Base-by-base conservation (phyloP, 345 rosid species). In the Clausena lansium region DNA sequence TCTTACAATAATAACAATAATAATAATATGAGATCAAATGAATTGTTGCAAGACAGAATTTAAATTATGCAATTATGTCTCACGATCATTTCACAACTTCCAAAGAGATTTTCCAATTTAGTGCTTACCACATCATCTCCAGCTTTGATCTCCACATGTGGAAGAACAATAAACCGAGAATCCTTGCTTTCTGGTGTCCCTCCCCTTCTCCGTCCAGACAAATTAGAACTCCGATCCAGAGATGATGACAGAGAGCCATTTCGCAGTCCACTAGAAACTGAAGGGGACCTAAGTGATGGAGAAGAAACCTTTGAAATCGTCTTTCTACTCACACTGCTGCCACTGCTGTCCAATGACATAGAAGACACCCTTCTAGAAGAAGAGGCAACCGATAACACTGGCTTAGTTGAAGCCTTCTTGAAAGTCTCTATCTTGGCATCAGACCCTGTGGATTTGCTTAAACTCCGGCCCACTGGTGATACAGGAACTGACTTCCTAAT, bases 111-210 rank as follows among this genome's bases (percentile, higher is more conserved):
- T 59, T 38, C n/a, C 30, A 70, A 38, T 9, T 71, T 35, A 64
- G 66, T 67, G 74, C 92, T 89, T 83, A 95, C 99, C 99, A 92
- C 84, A 84, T 93, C 95, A 87, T 95, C 97, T 65, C 97, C 86
- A 76, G 94, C 98, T 86, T 92, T 95, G 60, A 85, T 83, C 84
- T 95, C 99, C 86, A 95, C 96, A 71, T 91, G 97, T 19, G 99
- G 99, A 80, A 95, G 97, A 84, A 89, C 90, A 81, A 95, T 89
- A 66, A 95, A 90, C 67, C 89, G 86, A 9, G 96, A 91, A 85
- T 92, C 91, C 35, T 85, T 85, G 78, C 93, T 90, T 62, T 92
- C 95, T 63, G 95, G 93, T 41, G 91, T 91, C 14, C 85, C 84
- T 27, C 81, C 50, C 81, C 83, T 91, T 85, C 82, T 90, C 70